A percentile compares a stretch with the other conserved stretches of the same genome.
Conservation (phyloP, 345 rosid species). For the Salix koriyanagi region DNA sequence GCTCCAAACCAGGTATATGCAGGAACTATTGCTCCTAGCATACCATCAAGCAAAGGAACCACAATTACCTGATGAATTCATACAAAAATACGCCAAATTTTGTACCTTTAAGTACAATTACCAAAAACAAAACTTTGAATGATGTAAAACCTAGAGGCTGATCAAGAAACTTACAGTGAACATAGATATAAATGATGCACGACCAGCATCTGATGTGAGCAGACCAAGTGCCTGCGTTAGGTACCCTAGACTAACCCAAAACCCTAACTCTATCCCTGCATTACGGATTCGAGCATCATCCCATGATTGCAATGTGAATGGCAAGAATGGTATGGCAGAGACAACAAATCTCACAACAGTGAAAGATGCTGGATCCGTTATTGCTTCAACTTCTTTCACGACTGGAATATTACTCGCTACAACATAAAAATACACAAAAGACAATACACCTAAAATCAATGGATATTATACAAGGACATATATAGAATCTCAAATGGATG, state of each 20-base stretch:
- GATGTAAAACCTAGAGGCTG: background rate
- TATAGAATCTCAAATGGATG: background rate
- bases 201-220: constrained; percentile 56
- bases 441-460: background rate
- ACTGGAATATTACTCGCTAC: constrained; percentile 58
- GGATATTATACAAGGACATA: too few species aligned
- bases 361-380: constrained; percentile 50
- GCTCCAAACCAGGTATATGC: constrained; percentile 62
- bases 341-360: constrained; percentile 47
- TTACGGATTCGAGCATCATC: constrained; percentile 41
- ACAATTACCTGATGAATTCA: constrained; percentile 47
- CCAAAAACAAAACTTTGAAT: background rate
- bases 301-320: constrained; percentile 38
- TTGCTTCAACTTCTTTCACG: constrained; percentile 54
- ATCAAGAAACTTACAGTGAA: constrained; percentile 43
- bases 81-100: constrained; percentile 9
- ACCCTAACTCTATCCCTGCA: constrained; percentile 62
- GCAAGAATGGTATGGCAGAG: constrained; percentile 53
- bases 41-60: constrained; percentile 67
- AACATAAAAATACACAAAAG: constrained; percentile 7
- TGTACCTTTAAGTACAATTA: constrained; percentile 11
- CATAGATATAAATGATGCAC: constrained; percentile 51
- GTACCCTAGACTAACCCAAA: constrained; percentile 60
- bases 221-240: constrained; percentile 55
- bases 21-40: constrained; percentile 63